Evolutionary conservation across 441 rosid genomes (phyloP).

Genomic region (Syzygium malaccense): DNA sequence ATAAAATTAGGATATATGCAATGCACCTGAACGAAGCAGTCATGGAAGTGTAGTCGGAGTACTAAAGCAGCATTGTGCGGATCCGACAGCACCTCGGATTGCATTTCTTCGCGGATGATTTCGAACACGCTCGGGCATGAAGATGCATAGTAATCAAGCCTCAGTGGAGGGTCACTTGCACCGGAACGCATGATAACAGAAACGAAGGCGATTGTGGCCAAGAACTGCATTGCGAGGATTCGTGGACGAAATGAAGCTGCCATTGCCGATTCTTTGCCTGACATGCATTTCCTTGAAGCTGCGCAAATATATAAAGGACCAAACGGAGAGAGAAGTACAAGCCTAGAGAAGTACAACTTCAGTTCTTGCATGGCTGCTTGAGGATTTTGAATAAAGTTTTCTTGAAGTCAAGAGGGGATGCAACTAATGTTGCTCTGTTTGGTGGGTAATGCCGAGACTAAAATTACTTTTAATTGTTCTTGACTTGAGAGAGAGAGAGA

Average conservation of each 20-base stretch:
- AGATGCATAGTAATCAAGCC: conserved; percentile 58
- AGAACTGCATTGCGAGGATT: neutral
- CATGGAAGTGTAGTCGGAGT: conserved; percentile 79
- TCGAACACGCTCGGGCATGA: conserved; percentile 61
- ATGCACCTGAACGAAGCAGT: conserved; percentile 87
- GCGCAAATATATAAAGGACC: conserved; percentile 30
- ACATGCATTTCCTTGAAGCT: conserved; percentile 10
- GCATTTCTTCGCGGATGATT: conserved; percentile 68
- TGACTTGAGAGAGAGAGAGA: neutral
- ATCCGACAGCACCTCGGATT: conserved; percentile 63
- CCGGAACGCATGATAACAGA: conserved; percentile 3
- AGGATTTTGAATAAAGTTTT: conserved; percentile 23
- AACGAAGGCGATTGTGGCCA: conserved; percentile 15
- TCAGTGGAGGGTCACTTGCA: conserved; percentile 50
- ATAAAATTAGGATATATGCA: neutral
- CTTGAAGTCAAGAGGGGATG: conserved; percentile 62
- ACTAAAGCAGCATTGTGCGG: conserved; percentile 76
- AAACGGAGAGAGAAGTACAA: neutral
- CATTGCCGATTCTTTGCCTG: conserved; percentile 10
- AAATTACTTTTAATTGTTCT: neutral
- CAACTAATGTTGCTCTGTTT: conserved; percentile 74
- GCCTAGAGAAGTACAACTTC: neutral
- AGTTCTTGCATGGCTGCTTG: conserved; percentile 18
- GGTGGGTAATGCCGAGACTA: conserved; percentile 53
- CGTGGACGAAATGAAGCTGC: neutral